Evolutionary conservation across 139 green algal genomes (phyloP), one percentile per base, ranked within the genome.

Genomic region (Picochlorum sp.): DNA sequence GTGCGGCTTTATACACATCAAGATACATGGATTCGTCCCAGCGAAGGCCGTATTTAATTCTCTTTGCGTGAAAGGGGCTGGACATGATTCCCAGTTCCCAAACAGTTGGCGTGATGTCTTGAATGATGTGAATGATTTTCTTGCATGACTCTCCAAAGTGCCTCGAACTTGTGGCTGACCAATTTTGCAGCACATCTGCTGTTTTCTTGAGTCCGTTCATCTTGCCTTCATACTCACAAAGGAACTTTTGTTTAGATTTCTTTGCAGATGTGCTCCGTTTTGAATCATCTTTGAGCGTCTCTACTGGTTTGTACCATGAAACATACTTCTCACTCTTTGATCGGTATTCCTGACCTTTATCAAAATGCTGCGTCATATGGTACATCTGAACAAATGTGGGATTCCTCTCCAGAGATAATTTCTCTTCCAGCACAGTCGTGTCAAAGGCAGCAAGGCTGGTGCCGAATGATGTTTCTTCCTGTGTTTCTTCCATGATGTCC

Each of bases 1-100:
- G 47, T 9, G 47, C 47, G 7, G 47, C n/a, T 26, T 54, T 54
- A 9, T 54, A 54, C 47, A 54, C 47, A 54, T 54, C n/a, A 54
- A 54, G n/a, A 21, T 54, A 54, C 47, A 21, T 26, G 47, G 47
- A 54, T 21, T 54, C 47, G 47, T 54, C 47, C 47, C 47, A 54
- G 2, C 0, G 47, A 20, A 54, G 47, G 6, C n/a, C n/a, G 11
- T 54, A 54, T 54, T 21, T 20, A 7, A 26, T 20, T 54, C 47
- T 54, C 18, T 23, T 54, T 26, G 11, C n/a, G n/a, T 54, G 47
- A 9, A 54, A 54, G 5, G n/a, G 16, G n/a, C 18, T 26, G 5
- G 16, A 26, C 18, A 54, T 54, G n/a, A 54, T 34, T 20, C 20
- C 51, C 8, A 59, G 51, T 20, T 34, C 51, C 51, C 51, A 30